Evolutionary conservation across 768 basidiomycete species (phyloP).

Genomic region (Tylopilus rubrobrunneus): DNA sequence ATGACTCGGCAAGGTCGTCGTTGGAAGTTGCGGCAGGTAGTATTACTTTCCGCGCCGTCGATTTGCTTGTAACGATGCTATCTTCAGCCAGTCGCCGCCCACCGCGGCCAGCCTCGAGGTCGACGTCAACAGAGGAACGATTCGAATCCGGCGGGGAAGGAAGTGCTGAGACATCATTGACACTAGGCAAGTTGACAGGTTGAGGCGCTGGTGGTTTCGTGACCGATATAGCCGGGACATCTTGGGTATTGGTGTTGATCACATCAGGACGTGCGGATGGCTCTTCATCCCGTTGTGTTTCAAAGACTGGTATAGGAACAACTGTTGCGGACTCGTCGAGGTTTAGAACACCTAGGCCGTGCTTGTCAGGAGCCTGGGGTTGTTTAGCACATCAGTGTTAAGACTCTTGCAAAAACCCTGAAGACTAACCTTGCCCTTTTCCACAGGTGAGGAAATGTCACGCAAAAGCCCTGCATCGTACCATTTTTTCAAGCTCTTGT

Average conservation of each 20-base stretch:
- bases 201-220: constrained; percentile 69
- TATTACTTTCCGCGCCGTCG: constrained; percentile 8
- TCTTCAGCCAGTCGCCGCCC: constrained; percentile 32
- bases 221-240: constrained; percentile 55
- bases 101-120: constrained; percentile 40
- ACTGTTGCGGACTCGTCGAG: constrained; percentile 47
- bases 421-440: constrained; percentile 48
- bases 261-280: constrained; percentile 22
- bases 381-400: constrained; percentile 14
- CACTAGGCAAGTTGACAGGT: constrained; percentile 67
- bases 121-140: constrained; percentile 33
- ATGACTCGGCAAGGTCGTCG: constrained; percentile 16
- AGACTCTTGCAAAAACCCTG: background rate
- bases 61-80: constrained; percentile 13
- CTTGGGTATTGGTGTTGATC: constrained; percentile 16
- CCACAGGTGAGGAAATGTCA: constrained; percentile 37
- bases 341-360: constrained; percentile 41
- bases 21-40: constrained; percentile 9
- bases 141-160: constrained; percentile 45
- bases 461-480: constrained; percentile 70
- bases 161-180: constrained; percentile 49
- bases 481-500: constrained; percentile 85
- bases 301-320: constrained; percentile 61
- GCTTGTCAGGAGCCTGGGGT: constrained; percentile 40
- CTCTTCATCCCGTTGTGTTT: constrained; percentile 25